These are phyloP conservation scores for Colletotrichum acutatum DNA, from an alignment of 2,329 filamentous ascomycete genomes.

Conservation along the genomic window DNA sequence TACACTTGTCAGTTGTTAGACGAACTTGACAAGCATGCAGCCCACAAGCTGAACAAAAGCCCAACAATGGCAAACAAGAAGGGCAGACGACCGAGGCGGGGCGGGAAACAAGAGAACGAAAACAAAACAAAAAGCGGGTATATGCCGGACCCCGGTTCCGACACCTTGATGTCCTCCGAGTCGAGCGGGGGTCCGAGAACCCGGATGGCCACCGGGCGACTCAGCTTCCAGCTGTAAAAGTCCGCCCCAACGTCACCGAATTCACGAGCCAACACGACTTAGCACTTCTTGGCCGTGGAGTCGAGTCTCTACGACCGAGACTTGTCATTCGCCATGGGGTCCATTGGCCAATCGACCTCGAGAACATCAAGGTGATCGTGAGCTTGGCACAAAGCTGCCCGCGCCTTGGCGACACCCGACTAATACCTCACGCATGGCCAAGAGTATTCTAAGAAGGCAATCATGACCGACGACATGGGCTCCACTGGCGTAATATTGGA, in stretches of 20 bases:
- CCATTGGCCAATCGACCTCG: constrained; percentile 6
- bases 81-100: neutral
- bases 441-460: constrained; percentile 6
- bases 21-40: neutral
- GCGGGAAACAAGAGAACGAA: neutral
- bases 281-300: constrained; percentile 34
- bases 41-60: neutral
- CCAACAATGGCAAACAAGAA: neutral
- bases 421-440: constrained; percentile 17
- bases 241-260: constrained; percentile 5
- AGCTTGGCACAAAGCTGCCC: constrained; percentile 31
- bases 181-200: constrained; percentile 28
- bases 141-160: constrained; percentile 22
- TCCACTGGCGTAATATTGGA: constrained; percentile 10
- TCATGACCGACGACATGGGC: constrained; percentile 16
- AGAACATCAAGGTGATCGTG: constrained; percentile 15
- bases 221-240: constrained; percentile 10
- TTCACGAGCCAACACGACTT: constrained; percentile 22
- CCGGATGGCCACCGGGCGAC: constrained; percentile 26
- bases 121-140: constrained; percentile 27
- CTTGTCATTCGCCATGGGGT: neutral
- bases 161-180: constrained; percentile 24
- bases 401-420: constrained; percentile 31
- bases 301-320: constrained; percentile 1
- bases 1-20: neutral